These are phyloP conservation scores for Hordeum marinum DNA, from an alignment of 176 grass and related monocot genomes.

Conservation along the genomic window DNA sequence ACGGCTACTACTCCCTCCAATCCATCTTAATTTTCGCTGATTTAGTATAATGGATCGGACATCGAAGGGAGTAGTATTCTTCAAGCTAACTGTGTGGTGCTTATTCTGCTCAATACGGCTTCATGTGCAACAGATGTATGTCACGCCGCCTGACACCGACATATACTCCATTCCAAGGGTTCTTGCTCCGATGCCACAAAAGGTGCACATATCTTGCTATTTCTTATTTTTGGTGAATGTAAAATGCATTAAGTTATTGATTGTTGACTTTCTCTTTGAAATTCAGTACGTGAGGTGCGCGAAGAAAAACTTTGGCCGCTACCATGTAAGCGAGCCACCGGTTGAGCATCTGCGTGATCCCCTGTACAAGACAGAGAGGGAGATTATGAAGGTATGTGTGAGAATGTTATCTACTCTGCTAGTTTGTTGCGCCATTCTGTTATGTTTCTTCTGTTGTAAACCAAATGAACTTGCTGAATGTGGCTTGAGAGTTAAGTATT, in stretches of 20 bases:
- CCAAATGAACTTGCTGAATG: neutral
- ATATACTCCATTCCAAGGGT: conserved; percentile 87
- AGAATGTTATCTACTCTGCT: neutral
- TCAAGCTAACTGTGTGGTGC: neutral
- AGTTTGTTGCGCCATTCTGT: neutral
- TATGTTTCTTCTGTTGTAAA: neutral
- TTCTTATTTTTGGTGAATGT: neutral
- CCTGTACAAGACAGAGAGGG: conserved; percentile 66
- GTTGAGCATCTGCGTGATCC: conserved; percentile 63
- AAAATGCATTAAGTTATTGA: neutral
- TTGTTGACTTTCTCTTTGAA: conserved; percentile 20
- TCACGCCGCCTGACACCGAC: conserved; percentile 75
- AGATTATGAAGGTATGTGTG: conserved; percentile 73
- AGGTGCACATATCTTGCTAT: conserved; percentile 34
- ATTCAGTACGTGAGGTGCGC: conserved; percentile 60
- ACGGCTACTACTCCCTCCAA: neutral
- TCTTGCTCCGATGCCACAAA: conserved; percentile 71
- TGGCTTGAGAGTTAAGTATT: neutral
- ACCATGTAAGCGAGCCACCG: conserved; percentile 76
- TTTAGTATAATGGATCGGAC: too few relatives aligned
- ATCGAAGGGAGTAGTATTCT: neutral
- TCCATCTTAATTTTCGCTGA: too few relatives aligned
- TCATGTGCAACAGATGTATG: conserved; percentile 79
- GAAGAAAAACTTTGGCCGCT: conserved; percentile 61
- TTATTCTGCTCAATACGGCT: conserved; percentile 1